Evolutionary conservation across 129 eudicot genomes (phyloP).

Genomic region (Flaveria robusta): DNA sequence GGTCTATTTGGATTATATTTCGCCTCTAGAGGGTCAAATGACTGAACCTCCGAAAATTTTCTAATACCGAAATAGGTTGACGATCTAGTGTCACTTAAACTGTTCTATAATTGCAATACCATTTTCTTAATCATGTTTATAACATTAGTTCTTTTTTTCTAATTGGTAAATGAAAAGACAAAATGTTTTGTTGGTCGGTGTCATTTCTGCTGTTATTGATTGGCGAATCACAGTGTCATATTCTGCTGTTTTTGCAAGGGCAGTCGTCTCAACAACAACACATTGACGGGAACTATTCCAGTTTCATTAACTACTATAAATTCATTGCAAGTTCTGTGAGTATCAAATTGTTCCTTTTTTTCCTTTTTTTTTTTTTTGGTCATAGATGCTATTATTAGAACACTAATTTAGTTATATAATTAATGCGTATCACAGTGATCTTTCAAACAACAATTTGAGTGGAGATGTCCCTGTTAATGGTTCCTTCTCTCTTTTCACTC

Average conservation of each 20-base stretch:
- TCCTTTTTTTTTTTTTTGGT: not conserved
- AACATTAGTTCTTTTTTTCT: not conserved
- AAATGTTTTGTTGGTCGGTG: not conserved
- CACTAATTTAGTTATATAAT: conserved; percentile 1
- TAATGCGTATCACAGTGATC: conserved; percentile 58
- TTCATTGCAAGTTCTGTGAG: conserved; percentile 97
- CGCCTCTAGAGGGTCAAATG: conserved; percentile 5
- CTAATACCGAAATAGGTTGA: not conserved
- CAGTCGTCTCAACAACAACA: conserved; percentile 94
- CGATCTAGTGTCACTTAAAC: not conserved
- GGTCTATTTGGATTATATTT: not conserved
- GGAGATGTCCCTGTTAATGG: conserved; percentile 76
- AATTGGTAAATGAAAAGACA: not conserved
- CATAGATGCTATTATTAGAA: not conserved
- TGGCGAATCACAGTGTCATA: conserved; percentile 20
- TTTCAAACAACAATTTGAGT: conserved; percentile 59
- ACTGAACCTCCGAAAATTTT: not conserved
- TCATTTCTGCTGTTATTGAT: not conserved
- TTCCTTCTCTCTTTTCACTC: conserved; percentile 82
- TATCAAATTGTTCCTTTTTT: conserved; percentile 23
- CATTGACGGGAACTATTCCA: conserved; percentile 73
- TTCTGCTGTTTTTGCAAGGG: conserved; percentile 39
- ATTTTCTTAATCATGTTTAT: not conserved
- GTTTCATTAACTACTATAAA: conserved; percentile 55
- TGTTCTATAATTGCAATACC: not conserved